Evolutionary conservation across 352 stramenopile genomes (phyloP).

Genomic region (Pythium vanterpoolii): DNA sequence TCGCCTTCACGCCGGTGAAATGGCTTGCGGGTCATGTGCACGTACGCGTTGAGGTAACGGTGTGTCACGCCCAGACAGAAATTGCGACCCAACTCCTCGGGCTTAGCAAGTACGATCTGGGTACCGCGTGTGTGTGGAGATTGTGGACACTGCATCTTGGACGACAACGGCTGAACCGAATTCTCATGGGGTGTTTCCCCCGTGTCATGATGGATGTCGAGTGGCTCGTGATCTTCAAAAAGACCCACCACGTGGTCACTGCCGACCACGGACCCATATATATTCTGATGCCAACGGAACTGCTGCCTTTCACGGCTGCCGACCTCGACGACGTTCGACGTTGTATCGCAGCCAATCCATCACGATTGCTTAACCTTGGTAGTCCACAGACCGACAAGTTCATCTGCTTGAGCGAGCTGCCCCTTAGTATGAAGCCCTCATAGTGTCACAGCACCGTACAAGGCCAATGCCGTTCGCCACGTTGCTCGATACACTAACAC

Average conservation of each 20-base stretch:
- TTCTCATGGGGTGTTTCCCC: not conserved
- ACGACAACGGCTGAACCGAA: not conserved
- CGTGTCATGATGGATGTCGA: constrained; percentile 90
- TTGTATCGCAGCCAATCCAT: constrained; percentile 13
- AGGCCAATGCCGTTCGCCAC: not conserved
- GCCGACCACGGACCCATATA: constrained; percentile 32
- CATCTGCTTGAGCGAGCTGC: constrained; percentile 88
- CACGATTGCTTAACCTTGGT: constrained; percentile 31
- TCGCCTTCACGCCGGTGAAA: constrained; percentile 87
- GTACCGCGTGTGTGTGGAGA: constrained; percentile 93
- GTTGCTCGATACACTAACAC: not conserved
- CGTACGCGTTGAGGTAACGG: constrained; percentile 94
- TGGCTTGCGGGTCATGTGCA: constrained; percentile 99
- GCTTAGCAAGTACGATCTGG: constrained; percentile 97
- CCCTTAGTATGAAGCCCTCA: too few relatives aligned
- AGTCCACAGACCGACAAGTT: constrained; percentile 96
- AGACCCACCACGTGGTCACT: constrained; percentile 87
- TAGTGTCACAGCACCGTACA: constrained; percentile 89
- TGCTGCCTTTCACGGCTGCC: constrained; percentile 62
- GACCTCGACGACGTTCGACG: constrained; percentile 73
- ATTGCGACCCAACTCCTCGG: constrained; percentile 91
- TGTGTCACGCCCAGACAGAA: constrained; percentile 44
- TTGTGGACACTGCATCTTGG: constrained; percentile 70
- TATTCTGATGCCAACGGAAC: constrained; percentile 45
- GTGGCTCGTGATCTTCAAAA: constrained; percentile 92